phyloP scores from a whole-genome alignment of 2,329 filamentous ascomycete genomes.

The Coleophoma eucalyptorum region DNA sequence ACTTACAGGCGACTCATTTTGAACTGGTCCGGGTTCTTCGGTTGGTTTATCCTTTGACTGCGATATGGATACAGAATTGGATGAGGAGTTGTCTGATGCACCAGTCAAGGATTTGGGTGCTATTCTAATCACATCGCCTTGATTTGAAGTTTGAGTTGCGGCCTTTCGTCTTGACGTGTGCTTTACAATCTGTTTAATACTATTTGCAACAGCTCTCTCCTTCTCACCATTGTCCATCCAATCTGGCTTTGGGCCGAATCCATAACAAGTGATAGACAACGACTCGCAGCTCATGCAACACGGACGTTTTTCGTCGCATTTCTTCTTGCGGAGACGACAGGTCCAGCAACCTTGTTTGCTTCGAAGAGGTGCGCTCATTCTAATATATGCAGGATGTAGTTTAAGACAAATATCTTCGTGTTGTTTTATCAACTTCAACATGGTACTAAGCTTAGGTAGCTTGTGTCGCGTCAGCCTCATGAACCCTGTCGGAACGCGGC shows the following conservation, averaged over 20 bases:
- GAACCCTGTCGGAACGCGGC: too few species aligned
- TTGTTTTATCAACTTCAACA: too few species aligned
- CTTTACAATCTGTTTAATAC: conserved; percentile 51
- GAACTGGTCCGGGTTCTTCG: neutral
- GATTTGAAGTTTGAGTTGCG: conserved; percentile 25
- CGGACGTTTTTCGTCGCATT: conserved; percentile 60
- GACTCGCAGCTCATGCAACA: conserved; percentile 57
- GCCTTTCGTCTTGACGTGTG: conserved; percentile 39
- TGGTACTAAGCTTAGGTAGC: too few species aligned
- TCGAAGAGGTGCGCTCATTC: conserved; percentile 16
- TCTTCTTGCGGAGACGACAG: conserved; percentile 60
- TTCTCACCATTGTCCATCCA: conserved; percentile 23
- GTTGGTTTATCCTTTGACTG: neutral
- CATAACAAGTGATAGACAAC: conserved; percentile 55
- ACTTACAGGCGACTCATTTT: conserved; percentile 14
- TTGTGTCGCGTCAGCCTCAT: too few species aligned
- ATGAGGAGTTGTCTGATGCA: conserved; percentile 7
- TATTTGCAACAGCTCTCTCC: conserved; percentile 44
- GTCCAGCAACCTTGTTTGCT: conserved; percentile 54
- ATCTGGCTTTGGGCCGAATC: conserved; percentile 34
- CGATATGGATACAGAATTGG: conserved; percentile 3
- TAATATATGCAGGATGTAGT: too few species aligned
- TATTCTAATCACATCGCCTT: conserved; percentile 9
- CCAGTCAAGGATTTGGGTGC: conserved; percentile 10
- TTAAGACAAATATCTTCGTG: too few species aligned